Evolutionary conservation across 179 eudicot genomes (phyloP), one percentile per base, ranked within the genome.

Genomic region (Drosera spatulata): DNA sequence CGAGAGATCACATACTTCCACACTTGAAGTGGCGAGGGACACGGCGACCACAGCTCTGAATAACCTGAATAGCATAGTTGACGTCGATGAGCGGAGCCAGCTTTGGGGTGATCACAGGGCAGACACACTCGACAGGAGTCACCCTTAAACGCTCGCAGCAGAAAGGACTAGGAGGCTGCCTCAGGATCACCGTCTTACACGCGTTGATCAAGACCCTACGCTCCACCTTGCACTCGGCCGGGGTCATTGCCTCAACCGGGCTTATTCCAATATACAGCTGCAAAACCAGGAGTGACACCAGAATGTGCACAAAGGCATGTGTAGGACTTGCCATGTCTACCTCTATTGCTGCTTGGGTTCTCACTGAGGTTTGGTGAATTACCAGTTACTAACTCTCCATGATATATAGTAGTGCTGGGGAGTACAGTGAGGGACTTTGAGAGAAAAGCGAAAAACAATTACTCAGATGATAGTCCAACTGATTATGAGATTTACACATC

Each of bases 1-100:
- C 10, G 41, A 7, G 9, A 49, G 13, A n/a, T 45, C 7, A 22
- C 62, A 49, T 61, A 72, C 76, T 76, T 68, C 80, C 80, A 65
- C 80, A 76, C 71, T 72, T 68, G 65, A 41, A 76, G 33, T 76
- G 76, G 13, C 76, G 80, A 50, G 76, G 80, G 50, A 76, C 80
- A 37, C 45, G 66, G 14, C 76, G 70, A 33, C 76, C 76, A 44
- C 80, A 76, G 13, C 71, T 40, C 46, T 76, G 63, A 11, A 76
- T 39, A 7, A 76, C 71, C 6, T 63, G 54, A 15, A 76, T 62
- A 40, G 66, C 73, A 55, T 69, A 65, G 40, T 67, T 68, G 7
- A 70, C 74, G 46, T 69, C 62, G 46, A 72, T 7, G 11, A 76
- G 68, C 14, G 73, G 66, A 2, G 76, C 76, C 46, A 65, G 3